A percentile compares a stretch with the other conserved stretches of the same genome.
These are phyloP conservation scores for Prunus dulcis DNA, from an alignment of 306 rosid species.

Conservation along the genomic window DNA sequence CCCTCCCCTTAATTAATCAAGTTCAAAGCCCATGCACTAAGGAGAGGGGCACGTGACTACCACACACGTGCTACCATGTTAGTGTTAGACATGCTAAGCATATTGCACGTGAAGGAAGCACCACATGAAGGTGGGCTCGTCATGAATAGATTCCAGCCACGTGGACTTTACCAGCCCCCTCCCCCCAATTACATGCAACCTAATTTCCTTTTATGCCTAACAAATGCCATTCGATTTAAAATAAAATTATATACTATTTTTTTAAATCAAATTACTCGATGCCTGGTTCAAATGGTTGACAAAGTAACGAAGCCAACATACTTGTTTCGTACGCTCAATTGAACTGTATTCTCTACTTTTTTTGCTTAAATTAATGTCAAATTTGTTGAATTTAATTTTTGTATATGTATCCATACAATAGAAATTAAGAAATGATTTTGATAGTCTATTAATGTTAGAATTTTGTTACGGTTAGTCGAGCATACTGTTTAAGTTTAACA, in stretches of 20 bases:
- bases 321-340: neutral
- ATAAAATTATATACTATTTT: too few species aligned
- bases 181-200: neutral
- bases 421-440: too few species aligned
- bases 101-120: conserved; percentile 54
- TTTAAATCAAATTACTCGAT: too few species aligned
- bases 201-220: too few species aligned
- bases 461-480: too few species aligned
- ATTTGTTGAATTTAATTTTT: neutral
- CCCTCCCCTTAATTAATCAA: neutral
- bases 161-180: conserved; percentile 35
- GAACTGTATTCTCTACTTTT: neutral
- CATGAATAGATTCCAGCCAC: conserved; percentile 35
- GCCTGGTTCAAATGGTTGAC: neutral
- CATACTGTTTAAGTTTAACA: too few species aligned
- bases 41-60: conserved; percentile 22
- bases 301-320: neutral
- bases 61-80: conserved; percentile 57
- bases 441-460: too few species aligned
- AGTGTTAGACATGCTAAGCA: conserved; percentile 35
- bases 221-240: too few species aligned
- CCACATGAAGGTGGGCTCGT: conserved; percentile 20
- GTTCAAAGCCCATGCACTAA: conserved; percentile 8
- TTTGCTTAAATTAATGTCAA: neutral
- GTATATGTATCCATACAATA: too few species aligned